Conservation (phyloP, 176 grass and related monocot species). For the Tillandsia fasciculata region DNA sequence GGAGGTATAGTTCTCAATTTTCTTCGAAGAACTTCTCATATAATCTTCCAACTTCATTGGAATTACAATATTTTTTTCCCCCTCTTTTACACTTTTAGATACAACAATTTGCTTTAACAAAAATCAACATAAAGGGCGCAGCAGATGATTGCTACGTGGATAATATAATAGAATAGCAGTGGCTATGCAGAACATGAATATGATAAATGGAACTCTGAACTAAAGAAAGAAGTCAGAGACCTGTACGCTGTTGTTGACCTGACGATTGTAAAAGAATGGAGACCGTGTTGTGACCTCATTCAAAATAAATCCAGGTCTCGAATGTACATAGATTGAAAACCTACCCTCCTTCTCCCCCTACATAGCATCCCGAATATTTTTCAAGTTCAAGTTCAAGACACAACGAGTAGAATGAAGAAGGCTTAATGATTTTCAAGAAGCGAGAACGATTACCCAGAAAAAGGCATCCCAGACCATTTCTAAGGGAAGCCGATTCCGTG, state of each 20-base stretch:
- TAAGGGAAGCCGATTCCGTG: constrained; percentile 84
- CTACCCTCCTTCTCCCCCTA: constrained; percentile 56
- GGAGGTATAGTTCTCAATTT: too few relatives aligned
- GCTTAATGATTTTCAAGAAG: neutral
- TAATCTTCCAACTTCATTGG: too few relatives aligned
- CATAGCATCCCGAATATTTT: neutral
- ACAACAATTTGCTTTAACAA: too few relatives aligned
- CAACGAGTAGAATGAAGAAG: neutral
- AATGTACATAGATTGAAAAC: constrained; percentile 89
- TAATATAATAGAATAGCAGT: too few relatives aligned
- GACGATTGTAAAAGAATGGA: constrained; percentile 67
- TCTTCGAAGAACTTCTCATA: too few relatives aligned
- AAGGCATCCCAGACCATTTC: constrained; percentile 92
- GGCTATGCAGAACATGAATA: too few relatives aligned
- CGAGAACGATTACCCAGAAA: constrained; percentile 39
- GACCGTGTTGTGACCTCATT: constrained; percentile 66
- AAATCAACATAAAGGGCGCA: too few relatives aligned
- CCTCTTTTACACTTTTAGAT: too few relatives aligned
- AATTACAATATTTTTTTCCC: too few relatives aligned
- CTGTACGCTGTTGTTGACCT: constrained; percentile 96
- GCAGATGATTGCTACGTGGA: too few relatives aligned
- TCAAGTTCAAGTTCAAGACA: neutral
- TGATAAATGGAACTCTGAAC: too few relatives aligned
- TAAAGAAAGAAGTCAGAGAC: constrained; percentile 11
- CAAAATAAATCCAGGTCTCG: constrained; percentile 82